Evolutionary conservation across 1,284 basidiomycete species (phyloP).

Genomic region (Golubevia sp.): DNA sequence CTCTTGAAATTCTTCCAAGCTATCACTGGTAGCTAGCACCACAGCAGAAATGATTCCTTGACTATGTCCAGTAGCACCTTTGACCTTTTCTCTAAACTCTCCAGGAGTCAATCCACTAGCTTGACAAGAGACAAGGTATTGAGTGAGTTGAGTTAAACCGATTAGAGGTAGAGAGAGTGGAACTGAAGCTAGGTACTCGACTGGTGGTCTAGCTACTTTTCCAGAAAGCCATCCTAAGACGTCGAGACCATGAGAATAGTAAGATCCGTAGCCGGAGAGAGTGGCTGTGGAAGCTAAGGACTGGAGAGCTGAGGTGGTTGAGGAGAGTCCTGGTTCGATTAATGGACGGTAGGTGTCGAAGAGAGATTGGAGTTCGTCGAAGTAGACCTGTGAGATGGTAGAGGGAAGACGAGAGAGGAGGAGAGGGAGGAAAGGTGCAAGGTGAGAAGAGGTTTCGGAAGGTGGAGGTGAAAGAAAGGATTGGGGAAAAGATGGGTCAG

Average conservation of each 20-base stretch:
- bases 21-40: constrained; percentile 77
- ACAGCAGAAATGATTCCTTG: constrained; percentile 94
- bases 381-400: constrained; percentile 77
- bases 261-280: constrained; percentile 68
- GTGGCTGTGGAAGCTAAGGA: constrained; percentile 72
- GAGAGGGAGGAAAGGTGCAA: not conserved
- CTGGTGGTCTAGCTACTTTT: constrained; percentile 72
- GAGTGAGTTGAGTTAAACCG: constrained; percentile 90
- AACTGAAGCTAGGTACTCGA: constrained; percentile 87
- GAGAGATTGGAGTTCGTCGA: constrained; percentile 88
- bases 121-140: constrained; percentile 82
- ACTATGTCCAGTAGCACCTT: constrained; percentile 92
- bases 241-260: constrained; percentile 82
- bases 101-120: constrained; percentile 77
- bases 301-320: constrained; percentile 73
- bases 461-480: too few species aligned
- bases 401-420: not conserved
- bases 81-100: constrained; percentile 75
- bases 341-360: constrained; percentile 90
- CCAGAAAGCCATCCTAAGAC: constrained; percentile 83
- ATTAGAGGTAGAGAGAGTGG: constrained; percentile 96
- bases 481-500: too few species aligned
- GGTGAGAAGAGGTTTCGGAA: not conserved
- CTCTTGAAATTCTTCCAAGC: constrained; percentile 73
- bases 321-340: constrained; percentile 73